Evolutionary conservation across 192 early-diverging fungal species (phyloP).

Genomic region (Entomortierella lignicola): DNA sequence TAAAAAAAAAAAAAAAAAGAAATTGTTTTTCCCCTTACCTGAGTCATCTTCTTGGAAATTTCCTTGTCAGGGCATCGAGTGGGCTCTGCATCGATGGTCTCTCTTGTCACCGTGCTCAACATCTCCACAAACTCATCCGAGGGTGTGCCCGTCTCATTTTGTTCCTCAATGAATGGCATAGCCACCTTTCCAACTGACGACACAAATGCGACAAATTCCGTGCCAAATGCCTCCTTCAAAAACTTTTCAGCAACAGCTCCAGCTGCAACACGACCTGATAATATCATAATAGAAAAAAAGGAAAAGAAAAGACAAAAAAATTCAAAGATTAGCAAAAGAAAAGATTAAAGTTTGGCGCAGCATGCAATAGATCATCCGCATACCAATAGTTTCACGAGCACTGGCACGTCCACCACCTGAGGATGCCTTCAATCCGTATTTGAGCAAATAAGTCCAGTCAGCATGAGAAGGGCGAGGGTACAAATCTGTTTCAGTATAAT

Average conservation of each 20-base stretch:
- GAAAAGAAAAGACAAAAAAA: too few relatives aligned
- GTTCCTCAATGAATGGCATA: slow-evolving; percentile 73
- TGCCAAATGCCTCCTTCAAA: slow-evolving; percentile 77
- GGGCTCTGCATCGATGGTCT: slow-evolving; percentile 82
- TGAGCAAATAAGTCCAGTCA: slow-evolving; percentile 97
- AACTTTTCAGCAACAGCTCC: slow-evolving; percentile 99
- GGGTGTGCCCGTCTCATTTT: slow-evolving; percentile 57
- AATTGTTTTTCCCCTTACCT: slow-evolving; percentile 59
- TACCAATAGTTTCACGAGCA: slow-evolving; percentile 95
- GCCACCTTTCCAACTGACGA: slow-evolving; percentile 84
- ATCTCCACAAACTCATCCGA: slow-evolving; percentile 70
- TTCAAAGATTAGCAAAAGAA: not conserved
- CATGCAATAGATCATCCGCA: too few relatives aligned
- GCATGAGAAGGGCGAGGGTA: slow-evolving; percentile 98
- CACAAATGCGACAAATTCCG: slow-evolving; percentile 97
- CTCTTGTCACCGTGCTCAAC: slow-evolving; percentile 76
- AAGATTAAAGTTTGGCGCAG: not conserved
- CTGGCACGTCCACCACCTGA: slow-evolving; percentile 94
- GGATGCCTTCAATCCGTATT: slow-evolving; percentile 96
- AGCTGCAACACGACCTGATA: slow-evolving; percentile 89
- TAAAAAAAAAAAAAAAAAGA: too few relatives aligned
- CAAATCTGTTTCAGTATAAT: slow-evolving; percentile 95
- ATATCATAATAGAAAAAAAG: not conserved
- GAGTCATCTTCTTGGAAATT: slow-evolving; percentile 81
- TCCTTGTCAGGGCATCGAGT: slow-evolving; percentile 90